phyloP scores from a whole-genome alignment of 345 rosid genomes.

The Diplotaxis tenuifolia region DNA sequence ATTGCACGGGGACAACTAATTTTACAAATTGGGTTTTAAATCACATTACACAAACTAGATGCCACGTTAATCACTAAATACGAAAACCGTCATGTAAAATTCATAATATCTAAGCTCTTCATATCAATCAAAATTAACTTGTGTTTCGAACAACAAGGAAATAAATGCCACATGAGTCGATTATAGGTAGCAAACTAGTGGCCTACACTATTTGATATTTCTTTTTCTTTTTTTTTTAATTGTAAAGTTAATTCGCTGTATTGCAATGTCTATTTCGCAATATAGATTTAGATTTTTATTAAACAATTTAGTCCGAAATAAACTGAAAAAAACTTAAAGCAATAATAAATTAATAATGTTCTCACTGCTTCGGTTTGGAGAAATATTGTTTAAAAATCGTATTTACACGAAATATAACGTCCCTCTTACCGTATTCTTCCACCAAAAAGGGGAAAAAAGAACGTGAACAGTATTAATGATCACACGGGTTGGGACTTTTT shows the following conservation, averaged over 20 bases:
- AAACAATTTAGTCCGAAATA: neutral
- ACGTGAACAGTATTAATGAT: conserved; percentile 33
- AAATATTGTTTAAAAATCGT: neutral
- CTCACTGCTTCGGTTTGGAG: neutral
- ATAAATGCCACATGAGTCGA: neutral
- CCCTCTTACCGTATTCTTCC: conserved; percentile 14
- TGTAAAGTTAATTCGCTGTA: neutral
- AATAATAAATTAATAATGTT: neutral
- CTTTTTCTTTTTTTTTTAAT: neutral
- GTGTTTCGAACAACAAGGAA: neutral
- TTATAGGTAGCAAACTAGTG: neutral
- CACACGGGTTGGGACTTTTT: conserved; percentile 29
- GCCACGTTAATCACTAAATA: conserved; percentile 22
- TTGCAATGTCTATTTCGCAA: neutral
- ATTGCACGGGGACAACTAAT: conserved; percentile 26
- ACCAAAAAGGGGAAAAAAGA: conserved; percentile 9
- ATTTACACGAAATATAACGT: conserved; percentile 19
- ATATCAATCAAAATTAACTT: neutral
- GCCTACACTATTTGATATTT: neutral
- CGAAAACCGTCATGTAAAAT: neutral
- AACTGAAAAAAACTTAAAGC: neutral
- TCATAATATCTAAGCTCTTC: neutral
- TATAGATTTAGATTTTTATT: neutral
- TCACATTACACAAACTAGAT: conserved; percentile 17
- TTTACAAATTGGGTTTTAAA: conserved; percentile 1